These are phyloP conservation scores for Akanthomyces uredinophilus DNA, from an alignment of 2,329 filamentous ascomycete genomes.

Conservation along the genomic window DNA sequence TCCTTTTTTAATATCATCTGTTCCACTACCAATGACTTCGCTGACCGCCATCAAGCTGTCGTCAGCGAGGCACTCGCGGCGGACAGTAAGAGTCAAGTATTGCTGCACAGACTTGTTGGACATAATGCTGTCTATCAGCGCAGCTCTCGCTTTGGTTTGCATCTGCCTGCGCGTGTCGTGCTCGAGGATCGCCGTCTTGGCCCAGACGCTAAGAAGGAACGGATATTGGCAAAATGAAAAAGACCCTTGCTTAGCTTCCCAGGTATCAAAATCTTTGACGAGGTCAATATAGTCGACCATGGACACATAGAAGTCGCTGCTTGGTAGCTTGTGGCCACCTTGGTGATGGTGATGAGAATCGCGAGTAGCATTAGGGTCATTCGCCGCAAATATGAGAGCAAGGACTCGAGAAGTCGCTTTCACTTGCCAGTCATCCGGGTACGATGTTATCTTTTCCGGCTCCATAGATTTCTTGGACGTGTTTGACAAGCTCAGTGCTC, in stretches of 20 bases:
- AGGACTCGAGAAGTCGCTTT: constrained; percentile 75
- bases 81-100: constrained; percentile 70
- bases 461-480: constrained; percentile 51
- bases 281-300: constrained; percentile 83
- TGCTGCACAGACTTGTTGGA: constrained; percentile 68
- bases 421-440: constrained; percentile 85
- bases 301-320: constrained; percentile 83
- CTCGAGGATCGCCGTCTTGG: constrained; percentile 86
- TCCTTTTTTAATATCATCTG: constrained; percentile 86
- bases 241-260: constrained; percentile 68
- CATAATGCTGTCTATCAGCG: constrained; percentile 86
- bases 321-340: constrained; percentile 64
- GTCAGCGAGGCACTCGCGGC: constrained; percentile 80
- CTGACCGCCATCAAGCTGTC: constrained; percentile 82
- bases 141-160: constrained; percentile 80
- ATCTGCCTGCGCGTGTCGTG: constrained; percentile 85
- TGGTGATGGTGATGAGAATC: constrained; percentile 25
- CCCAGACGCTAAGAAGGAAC: constrained; percentile 85
- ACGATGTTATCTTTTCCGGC: constrained; percentile 53
- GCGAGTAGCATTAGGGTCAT: constrained; percentile 48
- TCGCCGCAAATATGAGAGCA: constrained; percentile 76
- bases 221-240: constrained; percentile 92
- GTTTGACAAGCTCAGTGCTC: constrained; percentile 44
- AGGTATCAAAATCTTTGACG: constrained; percentile 78
- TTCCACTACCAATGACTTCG: constrained; percentile 72